phyloP scores from a whole-genome alignment of 2,329 filamentous ascomycete species.

The Monosporascus sp. region DNA sequence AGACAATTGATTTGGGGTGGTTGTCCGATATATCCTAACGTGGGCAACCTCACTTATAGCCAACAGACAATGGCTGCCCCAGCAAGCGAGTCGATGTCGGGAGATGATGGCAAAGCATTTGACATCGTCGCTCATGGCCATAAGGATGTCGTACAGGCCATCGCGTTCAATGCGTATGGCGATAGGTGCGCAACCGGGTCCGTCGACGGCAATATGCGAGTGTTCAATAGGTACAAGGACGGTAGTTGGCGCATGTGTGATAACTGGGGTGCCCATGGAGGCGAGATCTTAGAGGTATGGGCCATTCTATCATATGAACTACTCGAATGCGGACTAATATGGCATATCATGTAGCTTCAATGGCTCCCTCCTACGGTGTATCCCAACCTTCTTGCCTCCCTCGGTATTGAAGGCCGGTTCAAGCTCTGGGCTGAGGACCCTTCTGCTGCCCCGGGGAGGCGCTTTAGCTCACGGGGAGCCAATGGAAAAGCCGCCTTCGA shows the following conservation, averaged over 20 bases:
- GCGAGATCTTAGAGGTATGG: constrained; percentile 79
- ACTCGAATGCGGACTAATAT: constrained; percentile 3
- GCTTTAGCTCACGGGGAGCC: constrained; percentile 64
- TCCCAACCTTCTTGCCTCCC: constrained; percentile 76
- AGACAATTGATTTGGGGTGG: no score
- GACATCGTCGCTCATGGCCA: constrained; percentile 69
- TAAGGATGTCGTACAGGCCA: constrained; percentile 74
- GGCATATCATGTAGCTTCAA: constrained; percentile 58
- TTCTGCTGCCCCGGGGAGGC: constrained; percentile 69
- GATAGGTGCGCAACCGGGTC: constrained; percentile 88
- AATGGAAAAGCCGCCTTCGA: constrained; percentile 47
- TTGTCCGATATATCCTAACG: no score
- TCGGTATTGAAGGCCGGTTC: constrained; percentile 84
- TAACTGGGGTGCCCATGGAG: constrained; percentile 84
- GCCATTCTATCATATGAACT: background rate
- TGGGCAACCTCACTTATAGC: no score
- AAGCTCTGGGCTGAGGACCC: constrained; percentile 91
- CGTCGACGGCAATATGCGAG: constrained; percentile 86
- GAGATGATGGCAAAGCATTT: constrained; percentile 44
- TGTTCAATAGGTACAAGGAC: constrained; percentile 80
- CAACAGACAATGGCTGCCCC: background rate
- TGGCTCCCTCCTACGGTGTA: constrained; percentile 91
- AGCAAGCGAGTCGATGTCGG: background rate
- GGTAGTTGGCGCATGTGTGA: constrained; percentile 76
- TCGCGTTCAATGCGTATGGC: constrained; percentile 88